Conservation (phyloP, 2,329 filamentous ascomycete genomes). For the Corinectria fuckeliana region DNA sequence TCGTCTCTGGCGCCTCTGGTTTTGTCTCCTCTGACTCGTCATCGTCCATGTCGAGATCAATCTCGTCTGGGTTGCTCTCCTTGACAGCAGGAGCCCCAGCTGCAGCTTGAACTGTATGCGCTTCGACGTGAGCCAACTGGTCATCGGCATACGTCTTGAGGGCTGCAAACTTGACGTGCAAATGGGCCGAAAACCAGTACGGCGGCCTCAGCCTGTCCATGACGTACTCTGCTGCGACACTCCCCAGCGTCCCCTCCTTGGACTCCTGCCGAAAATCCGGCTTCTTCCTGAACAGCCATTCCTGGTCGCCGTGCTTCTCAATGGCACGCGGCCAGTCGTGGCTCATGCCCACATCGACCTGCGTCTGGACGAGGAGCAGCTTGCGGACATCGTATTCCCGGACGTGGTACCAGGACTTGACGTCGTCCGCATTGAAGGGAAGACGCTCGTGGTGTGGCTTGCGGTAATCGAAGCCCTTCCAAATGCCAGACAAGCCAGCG, state of each 20-base stretch:
- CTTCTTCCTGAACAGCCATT: conserved; percentile 75
- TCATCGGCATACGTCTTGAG: conserved; percentile 62
- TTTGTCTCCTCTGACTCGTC: conserved; percentile 45
- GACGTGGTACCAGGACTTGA: conserved; percentile 87
- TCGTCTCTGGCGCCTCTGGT: not conserved
- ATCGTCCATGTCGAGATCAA: conserved; percentile 70
- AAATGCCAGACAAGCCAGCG: conserved; percentile 90
- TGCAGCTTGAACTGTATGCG: conserved; percentile 5
- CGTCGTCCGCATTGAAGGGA: conserved; percentile 78
- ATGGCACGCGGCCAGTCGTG: conserved; percentile 94
- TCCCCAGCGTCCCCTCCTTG: conserved; percentile 76
- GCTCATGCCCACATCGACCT: conserved; percentile 89
- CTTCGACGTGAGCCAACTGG: conserved; percentile 34
- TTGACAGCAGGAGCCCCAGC: conserved; percentile 15
- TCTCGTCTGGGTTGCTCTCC: conserved; percentile 68
- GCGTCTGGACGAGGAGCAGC: conserved; percentile 80
- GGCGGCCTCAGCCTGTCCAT: conserved; percentile 81
- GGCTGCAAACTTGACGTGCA: conserved; percentile 88
- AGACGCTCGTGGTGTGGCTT: conserved; percentile 85
- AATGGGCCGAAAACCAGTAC: conserved; percentile 92
- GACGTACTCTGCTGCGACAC: conserved; percentile 77
- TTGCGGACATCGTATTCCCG: conserved; percentile 92
- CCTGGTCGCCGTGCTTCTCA: conserved; percentile 77
- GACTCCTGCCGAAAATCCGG: conserved; percentile 79
- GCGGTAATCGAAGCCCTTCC: conserved; percentile 88